Evolutionary conservation across 306 rosid species (phyloP).

Genomic region (Castanea crenata): DNA sequence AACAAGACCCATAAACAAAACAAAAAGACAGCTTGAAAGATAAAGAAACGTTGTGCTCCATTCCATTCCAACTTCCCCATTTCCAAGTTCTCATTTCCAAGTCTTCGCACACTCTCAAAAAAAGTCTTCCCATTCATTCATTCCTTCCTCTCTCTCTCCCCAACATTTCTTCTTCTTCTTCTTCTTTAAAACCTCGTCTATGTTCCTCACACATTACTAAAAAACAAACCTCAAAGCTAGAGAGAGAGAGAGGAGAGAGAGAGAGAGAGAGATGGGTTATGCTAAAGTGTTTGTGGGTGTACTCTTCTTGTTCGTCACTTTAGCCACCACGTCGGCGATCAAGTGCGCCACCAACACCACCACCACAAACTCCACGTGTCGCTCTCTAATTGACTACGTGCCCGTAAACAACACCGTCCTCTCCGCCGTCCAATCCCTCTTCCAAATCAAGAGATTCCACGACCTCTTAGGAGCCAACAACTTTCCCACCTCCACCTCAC

Average conservation of each 20-base stretch:
- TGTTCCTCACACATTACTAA: neutral
- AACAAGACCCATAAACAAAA: too few relatives aligned
- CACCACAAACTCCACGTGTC: conserved; percentile 28
- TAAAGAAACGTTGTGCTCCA: too few relatives aligned
- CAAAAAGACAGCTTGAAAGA: too few relatives aligned
- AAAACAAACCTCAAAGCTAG: neutral
- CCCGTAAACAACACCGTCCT: conserved; percentile 46
- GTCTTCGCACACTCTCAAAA: too few relatives aligned
- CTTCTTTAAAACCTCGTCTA: neutral
- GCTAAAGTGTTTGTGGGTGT: conserved; percentile 22
- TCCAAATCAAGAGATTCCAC: conserved; percentile 50
- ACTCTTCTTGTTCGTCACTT: neutral
- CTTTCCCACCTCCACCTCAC: conserved; percentile 19
- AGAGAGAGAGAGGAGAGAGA: neutral
- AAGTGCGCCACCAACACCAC: conserved; percentile 44
- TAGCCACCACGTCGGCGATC: conserved; percentile 29
- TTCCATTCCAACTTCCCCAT: neutral
- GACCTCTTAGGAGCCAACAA: conserved; percentile 63
- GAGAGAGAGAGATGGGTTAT: conserved; percentile 15
- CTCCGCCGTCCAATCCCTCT: conserved; percentile 45
- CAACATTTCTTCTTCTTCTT: neutral
- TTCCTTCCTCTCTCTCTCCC: too few relatives aligned
- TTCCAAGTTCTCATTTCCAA: too few relatives aligned
- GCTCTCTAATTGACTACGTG: conserved; percentile 32
- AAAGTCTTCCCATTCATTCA: neutral